These are phyloP conservation scores for Saxophila tyrrhenica DNA, from an alignment of 495 filamentous ascomycete genomes.

Conservation along the genomic window DNA sequence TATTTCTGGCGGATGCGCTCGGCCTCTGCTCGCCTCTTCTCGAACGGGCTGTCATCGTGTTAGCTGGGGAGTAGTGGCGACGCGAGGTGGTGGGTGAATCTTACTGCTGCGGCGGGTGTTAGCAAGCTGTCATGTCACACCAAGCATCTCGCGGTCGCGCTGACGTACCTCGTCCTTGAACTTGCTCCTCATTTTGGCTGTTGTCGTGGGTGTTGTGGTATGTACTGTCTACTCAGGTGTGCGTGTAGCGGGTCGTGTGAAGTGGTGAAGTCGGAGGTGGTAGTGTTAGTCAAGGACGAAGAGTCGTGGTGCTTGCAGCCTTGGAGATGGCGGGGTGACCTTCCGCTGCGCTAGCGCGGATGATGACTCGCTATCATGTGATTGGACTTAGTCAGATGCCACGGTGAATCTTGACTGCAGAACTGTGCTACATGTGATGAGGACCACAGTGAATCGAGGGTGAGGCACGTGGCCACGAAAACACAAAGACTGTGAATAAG, in stretches of 20 bases:
- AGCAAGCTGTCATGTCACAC: background rate
- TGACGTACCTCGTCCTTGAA: constrained; percentile 79
- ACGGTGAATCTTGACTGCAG: background rate
- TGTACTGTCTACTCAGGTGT: constrained; percentile 30
- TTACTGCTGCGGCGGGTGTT: background rate
- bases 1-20: constrained; percentile 99
- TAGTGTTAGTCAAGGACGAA: background rate
- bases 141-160: background rate
- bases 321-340: background rate
- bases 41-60: constrained; percentile 49
- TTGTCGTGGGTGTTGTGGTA: constrained; percentile 46
- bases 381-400: background rate
- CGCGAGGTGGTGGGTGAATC: background rate
- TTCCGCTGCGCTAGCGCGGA: too few species aligned
- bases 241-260: background rate
- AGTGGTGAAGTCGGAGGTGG: background rate
- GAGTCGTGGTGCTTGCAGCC: background rate
- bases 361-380: background rate
- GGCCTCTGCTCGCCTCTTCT: constrained; percentile 98
- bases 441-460: background rate
- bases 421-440: background rate
- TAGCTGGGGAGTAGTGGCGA: background rate
- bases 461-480: background rate
- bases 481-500: background rate
- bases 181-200: constrained; percentile 41